phyloP scores from a whole-genome alignment of 768 basidiomycete genomes.

The Rhodocollybia butyracea region DNA sequence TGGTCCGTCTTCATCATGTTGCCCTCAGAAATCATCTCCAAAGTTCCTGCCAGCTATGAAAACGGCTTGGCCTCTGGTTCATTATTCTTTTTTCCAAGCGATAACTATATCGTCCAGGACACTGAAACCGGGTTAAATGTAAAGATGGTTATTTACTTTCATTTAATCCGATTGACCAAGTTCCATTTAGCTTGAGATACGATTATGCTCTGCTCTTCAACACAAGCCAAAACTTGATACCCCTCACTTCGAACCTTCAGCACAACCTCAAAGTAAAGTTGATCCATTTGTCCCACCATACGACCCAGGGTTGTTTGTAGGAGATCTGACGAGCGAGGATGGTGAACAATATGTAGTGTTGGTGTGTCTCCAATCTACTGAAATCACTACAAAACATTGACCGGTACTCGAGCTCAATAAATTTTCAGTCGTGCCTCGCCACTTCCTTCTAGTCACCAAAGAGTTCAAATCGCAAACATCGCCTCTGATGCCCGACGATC shows the following conservation, averaged over 20 bases:
- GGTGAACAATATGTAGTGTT: conserved; percentile 62
- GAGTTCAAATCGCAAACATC: conserved; percentile 77
- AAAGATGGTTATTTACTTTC: neutral
- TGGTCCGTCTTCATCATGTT: conserved; percentile 22
- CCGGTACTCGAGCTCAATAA: conserved; percentile 67
- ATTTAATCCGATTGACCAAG: neutral
- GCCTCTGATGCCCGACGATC: conserved; percentile 75
- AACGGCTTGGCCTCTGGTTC: conserved; percentile 60
- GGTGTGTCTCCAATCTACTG: conserved; percentile 39
- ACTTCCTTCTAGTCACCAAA: conserved; percentile 89
- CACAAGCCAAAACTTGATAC: conserved; percentile 64
- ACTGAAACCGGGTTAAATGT: conserved; percentile 67
- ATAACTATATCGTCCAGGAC: conserved; percentile 54
- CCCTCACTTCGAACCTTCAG: conserved; percentile 29
- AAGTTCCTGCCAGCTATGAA: conserved; percentile 53
- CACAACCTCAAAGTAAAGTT: conserved; percentile 27
- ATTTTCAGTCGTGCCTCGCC: conserved; percentile 77
- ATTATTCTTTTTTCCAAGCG: conserved; percentile 77
- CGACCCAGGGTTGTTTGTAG: conserved; percentile 68
- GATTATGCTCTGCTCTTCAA: conserved; percentile 80
- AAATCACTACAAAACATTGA: neutral
- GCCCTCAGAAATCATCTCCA: conserved; percentile 50
- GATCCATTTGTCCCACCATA: conserved; percentile 92
- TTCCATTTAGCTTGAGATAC: conserved; percentile 70
- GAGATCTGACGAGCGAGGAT: conserved; percentile 66